Percentiles rank a stretch among this genome's conserved stretches.
phyloP scores from a whole-genome alignment of 2,329 filamentous ascomycete species.

The Ceratocystis colombiana region DNA sequence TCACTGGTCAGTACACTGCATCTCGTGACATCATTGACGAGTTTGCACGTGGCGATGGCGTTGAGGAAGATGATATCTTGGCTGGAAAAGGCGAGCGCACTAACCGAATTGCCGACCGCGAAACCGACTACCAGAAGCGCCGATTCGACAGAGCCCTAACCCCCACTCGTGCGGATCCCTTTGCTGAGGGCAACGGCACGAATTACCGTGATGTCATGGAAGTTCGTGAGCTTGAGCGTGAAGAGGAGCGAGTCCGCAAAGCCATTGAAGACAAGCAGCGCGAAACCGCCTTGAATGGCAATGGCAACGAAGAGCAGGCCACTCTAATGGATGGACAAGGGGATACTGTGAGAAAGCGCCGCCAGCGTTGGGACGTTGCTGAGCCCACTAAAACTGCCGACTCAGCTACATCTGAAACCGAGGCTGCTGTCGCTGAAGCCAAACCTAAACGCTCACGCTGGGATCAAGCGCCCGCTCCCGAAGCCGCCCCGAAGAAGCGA shows the following conservation, averaged over 20 bases:
- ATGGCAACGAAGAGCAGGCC: slow-evolving; percentile 45
- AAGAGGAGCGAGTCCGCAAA: slow-evolving; percentile 76
- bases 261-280: slow-evolving; percentile 63
- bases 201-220: slow-evolving; percentile 90
- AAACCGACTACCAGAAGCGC: slow-evolving; percentile 96
- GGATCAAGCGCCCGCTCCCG: slow-evolving; percentile 66
- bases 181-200: slow-evolving; percentile 63
- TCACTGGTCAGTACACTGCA: slow-evolving; percentile 94
- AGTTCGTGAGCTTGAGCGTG: slow-evolving; percentile 76
- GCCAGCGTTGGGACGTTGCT: slow-evolving; percentile 86
- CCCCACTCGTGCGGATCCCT: slow-evolving; percentile 75
- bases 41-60: slow-evolving; percentile 72
- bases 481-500: slow-evolving; percentile 55
- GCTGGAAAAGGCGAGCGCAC: slow-evolving; percentile 74
- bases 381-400: slow-evolving; percentile 34
- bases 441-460: slow-evolving; percentile 73
- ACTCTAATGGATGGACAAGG: slow-evolving; percentile 66
- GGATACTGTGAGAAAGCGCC: slow-evolving; percentile 69
- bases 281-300: slow-evolving; percentile 51
- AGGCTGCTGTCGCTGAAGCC: slow-evolving; percentile 40
- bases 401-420: slow-evolving; percentile 33
- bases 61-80: slow-evolving; percentile 86
- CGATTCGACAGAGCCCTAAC: slow-evolving; percentile 81
- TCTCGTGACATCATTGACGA: slow-evolving; percentile 88
- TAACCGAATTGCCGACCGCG: slow-evolving; percentile 80